Evolutionary conservation across 2,329 filamentous ascomycete species (phyloP), one percentile per base, ranked within the genome.

Genomic region (Aspergillus piperis): DNA sequence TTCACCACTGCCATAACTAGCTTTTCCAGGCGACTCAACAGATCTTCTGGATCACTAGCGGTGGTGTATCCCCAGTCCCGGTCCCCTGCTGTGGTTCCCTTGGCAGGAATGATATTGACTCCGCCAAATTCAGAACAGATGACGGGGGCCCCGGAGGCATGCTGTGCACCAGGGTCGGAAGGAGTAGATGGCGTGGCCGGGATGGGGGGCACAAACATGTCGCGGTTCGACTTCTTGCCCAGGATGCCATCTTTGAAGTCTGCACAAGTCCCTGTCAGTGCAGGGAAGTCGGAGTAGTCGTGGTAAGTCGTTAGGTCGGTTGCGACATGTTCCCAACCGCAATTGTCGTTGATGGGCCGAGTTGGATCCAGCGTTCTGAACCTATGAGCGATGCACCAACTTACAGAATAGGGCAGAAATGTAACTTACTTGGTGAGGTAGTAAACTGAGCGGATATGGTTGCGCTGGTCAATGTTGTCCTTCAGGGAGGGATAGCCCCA

Each of bases 31-130:
- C 87, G 74, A 61, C 79, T 77, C 17, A 90, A 75, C 58, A 90
- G 69, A 65, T 90, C 88, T 15, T 82, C 77, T 0, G 85, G 74
- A 66, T 89, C 84, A 0, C 73, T 81, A 0, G 87, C 88, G 0
- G 87, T 90, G 1, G 86, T 90, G 68, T 90, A 90, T 0, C 87
- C 88, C 88, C 88, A 90, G 58, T 87, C 84, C 5, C 82, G 76
- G 8, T 80, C 81, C 0, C 80, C 75, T 0, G 74, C 76, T 1
- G 71, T 69, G 3, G 58, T 67, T 23, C 74, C 73, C 44, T 80
- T 78, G 0, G 78, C 73, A 0, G 81, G 79, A 0, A 84, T 83
- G 66, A 90, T 88, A 67, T 89, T 90, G 44, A 90, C 84, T 3
- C 88, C 88, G 2, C 87, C 87, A 62, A 89, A 89, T 67, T 90